phyloP scores from a whole-genome alignment of 2,329 filamentous ascomycete genomes.

The Colletotrichum chrysophilum region DNA sequence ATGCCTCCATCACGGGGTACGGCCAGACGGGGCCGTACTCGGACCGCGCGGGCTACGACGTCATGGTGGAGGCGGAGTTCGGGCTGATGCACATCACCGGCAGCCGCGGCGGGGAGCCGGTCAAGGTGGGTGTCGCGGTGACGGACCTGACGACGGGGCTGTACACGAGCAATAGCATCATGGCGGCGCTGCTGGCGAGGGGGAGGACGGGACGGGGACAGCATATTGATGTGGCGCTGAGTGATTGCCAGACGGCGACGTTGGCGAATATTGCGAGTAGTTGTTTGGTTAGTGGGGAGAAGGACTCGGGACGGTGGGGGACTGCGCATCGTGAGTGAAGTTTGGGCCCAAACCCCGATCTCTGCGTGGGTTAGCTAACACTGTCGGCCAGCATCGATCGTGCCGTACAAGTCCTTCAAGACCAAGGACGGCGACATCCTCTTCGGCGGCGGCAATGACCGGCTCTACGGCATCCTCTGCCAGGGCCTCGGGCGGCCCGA shows the following conservation, averaged over 20 bases:
- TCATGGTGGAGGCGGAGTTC: slow-evolving; percentile 99
- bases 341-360: no score
- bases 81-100: slow-evolving; percentile 99
- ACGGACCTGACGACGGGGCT: slow-evolving; percentile 95
- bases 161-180: slow-evolving; percentile 94
- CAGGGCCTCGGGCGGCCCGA: slow-evolving; percentile 62
- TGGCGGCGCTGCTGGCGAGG: slow-evolving; percentile 86
- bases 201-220: slow-evolving; percentile 80
- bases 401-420: slow-evolving; percentile 88
- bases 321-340: slow-evolving; percentile 81
- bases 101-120: slow-evolving; percentile 82
- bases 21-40: slow-evolving; percentile 94
- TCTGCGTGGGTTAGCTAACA: no score
- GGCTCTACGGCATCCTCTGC: slow-evolving; percentile 70
- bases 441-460: slow-evolving; percentile 75
- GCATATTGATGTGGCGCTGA: slow-evolving; percentile 89
- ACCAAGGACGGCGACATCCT: slow-evolving; percentile 75
- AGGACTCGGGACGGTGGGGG: slow-evolving; percentile 90
- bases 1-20: slow-evolving; percentile 96
- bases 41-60: slow-evolving; percentile 90
- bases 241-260: slow-evolving; percentile 94
- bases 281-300: slow-evolving; percentile 84
- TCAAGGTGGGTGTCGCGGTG: slow-evolving; percentile 97
- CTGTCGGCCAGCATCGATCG: slow-evolving; percentile 73
- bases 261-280: slow-evolving; percentile 96